These are phyloP conservation scores for Neospora caninum DNA, from an alignment of 169 alveolate genomes.

Conservation along the genomic window DNA sequence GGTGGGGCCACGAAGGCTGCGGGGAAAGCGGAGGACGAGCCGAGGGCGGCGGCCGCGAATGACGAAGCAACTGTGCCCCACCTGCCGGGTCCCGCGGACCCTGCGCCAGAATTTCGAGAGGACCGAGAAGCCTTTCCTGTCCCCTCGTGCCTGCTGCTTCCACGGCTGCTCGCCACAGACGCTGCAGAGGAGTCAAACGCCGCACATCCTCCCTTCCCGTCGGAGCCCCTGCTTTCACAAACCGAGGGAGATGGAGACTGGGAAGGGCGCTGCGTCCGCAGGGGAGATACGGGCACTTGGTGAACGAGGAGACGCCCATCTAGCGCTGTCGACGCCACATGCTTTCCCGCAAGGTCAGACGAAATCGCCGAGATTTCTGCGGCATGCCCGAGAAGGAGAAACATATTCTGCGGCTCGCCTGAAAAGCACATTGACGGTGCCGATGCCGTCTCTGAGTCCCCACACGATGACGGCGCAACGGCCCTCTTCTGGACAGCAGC, in stretches of 20 bases:
- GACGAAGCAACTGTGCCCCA: not conserved
- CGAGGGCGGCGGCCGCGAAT: not conserved
- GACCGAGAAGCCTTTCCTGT: too few relatives aligned
- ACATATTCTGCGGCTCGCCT: not conserved
- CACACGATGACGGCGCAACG: too few relatives aligned
- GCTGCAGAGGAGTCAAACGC: not conserved
- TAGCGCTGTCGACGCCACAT: not conserved
- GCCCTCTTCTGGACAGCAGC: too few relatives aligned
- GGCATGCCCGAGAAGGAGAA: not conserved
- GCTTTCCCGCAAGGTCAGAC: not conserved
- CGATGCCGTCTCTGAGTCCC: too few relatives aligned
- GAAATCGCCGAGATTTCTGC: not conserved
- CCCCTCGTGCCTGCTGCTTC: not conserved
- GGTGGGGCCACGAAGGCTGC: not conserved
- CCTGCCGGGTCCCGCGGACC: too few relatives aligned
- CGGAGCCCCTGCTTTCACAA: not conserved
- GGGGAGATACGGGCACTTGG: not conserved
- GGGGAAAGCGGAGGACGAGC: not conserved
- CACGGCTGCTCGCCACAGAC: not conserved
- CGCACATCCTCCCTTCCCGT: not conserved
- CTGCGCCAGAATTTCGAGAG: too few relatives aligned
- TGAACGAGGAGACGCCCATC: constrained; percentile 20
- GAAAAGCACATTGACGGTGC: not conserved
- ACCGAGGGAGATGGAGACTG: not conserved
- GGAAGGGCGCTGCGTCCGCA: not conserved